Evolutionary conservation across 2,329 filamentous ascomycete species (phyloP).

Genomic region (Hypoxylon sp.): DNA sequence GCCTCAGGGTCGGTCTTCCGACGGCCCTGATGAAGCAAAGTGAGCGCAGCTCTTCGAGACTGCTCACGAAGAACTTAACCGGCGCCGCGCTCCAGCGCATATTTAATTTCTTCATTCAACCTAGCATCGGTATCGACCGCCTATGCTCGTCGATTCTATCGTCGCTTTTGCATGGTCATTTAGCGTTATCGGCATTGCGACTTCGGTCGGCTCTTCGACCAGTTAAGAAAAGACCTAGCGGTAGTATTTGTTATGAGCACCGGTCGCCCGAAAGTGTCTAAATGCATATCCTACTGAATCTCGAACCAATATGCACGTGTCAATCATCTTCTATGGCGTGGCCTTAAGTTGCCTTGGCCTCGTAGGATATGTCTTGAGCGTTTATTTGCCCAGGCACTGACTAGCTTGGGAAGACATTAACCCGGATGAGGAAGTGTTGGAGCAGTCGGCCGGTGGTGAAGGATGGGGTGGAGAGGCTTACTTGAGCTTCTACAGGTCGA

Average conservation of each 20-base stretch:
- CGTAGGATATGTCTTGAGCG: conserved; percentile 52
- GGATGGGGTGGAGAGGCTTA: conserved; percentile 30
- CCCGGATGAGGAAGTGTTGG: conserved; percentile 50
- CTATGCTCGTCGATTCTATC: conserved; percentile 41
- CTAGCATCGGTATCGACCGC: conserved; percentile 46
- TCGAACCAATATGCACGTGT: conserved; percentile 49
- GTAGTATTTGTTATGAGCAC: conserved; percentile 37
- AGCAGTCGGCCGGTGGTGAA: conserved; percentile 44
- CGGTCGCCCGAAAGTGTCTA: conserved; percentile 38
- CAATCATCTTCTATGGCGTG: conserved; percentile 48
- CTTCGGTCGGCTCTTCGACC: conserved; percentile 27
- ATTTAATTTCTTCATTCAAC: conserved; percentile 50
- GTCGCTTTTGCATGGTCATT: conserved; percentile 40
- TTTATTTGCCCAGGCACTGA: conserved; percentile 45
- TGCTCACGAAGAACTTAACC: conserved; percentile 47
- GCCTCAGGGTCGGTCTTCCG: conserved; percentile 56
- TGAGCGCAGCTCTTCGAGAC: conserved; percentile 50
- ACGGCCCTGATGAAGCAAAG: conserved; percentile 64
- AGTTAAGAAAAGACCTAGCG: conserved; percentile 32
- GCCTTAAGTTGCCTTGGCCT: conserved; percentile 48
- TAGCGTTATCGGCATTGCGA: conserved; percentile 34
- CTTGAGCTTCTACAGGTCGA: conserved; percentile 30
- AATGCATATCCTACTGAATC: conserved; percentile 46
- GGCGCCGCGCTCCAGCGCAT: conserved; percentile 52
- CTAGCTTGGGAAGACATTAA: conserved; percentile 43